Evolutionary conservation across 164 flowering plant genomes (phyloP), one percentile per base, ranked within the genome.

Genomic region (Dillenia suffruticosa): DNA sequence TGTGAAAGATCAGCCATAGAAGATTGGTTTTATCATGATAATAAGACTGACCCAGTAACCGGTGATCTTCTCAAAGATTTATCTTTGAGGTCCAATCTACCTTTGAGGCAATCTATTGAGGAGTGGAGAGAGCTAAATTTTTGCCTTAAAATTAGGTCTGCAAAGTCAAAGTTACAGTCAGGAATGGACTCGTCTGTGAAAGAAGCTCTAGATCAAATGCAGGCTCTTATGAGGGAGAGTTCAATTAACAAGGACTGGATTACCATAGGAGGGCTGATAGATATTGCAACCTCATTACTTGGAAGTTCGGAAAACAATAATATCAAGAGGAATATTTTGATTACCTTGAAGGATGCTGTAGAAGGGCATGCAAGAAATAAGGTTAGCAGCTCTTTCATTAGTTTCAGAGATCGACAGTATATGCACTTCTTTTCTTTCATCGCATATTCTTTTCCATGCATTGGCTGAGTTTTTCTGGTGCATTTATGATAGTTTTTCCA

Each of bases 111-210:
- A 63, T 82, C 89, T 19, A 88, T 88, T 50, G 80, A 84, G 56
- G 94, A 88, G 70, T 88, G 94, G 94, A 70, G 78, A 67, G 90
- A 88, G 68, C 82, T 76, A n/a, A 88, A 84, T 56, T 88, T 79
- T 57, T 85, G 90, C 65, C 81, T 79, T 45, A 70, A 66, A 58
- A 82, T 88, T 24, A 81, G 83, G 69, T 74, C 78, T 66, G 77
- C 76, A 62, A 81, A 73, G 70, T 67, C 50, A 11, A 82, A 75
- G 54, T 58, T 88, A 66, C 61, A 61, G 9, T 75, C 78, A 10
- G 78, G 65, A 48, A 52, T 44, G 2, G 82, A 79, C 45, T 65
- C 58, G 4, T 54, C 57, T 52, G 59, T 74, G 58, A 58, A 66
- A 68, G 88, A 81, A 58, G 87, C 84, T 57, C 80, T 88, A 46